Base-by-base conservation (phyloP, 345 rosid species). In the Excoecaria cochinchinensis region DNA sequence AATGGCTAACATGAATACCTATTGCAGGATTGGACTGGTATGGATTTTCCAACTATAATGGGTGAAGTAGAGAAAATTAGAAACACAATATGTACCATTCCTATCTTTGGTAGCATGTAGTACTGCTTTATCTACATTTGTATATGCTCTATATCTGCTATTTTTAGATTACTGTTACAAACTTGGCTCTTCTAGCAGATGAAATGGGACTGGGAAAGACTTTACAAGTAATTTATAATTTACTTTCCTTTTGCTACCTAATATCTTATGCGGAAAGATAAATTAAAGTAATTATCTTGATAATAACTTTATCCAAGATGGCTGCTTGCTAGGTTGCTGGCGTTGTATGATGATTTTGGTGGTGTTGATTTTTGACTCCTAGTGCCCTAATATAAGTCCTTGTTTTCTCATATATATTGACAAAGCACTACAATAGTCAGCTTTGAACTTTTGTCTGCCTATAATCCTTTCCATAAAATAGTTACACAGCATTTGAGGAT, bases 181-280 rank as follows among this genome's bases (percentile, higher is more conserved):
- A n/a, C n/a, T n/a, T n/a, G n/a, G 92, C 72, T 17, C 91, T 95
- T 59, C 81, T 95, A 80, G 97, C 97, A 15, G 99, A 95, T 77
- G 99, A 95, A 87, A 95, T 95, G 99, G 99, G 99, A 71, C 87
- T 92, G 36, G 99, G 99, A 84, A 95, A 95, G 89, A 95, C 99
- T 71, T 76, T 95, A 79, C 99, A 95, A 91, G 99, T 80, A 78
- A 76, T 78, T 19, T 55, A 53, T 17, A 0, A 19, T 53, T 53
- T 66, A 72, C 24, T 70, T 65, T 62, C 22, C 36, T 19, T 38
- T 76, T 75, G 19, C 48, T 47, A 67, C 62, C 40, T 51, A 36
- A 55, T 65, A 53, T 16, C 16, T 36, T 39, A 42, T 74, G 38
- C 39, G 15, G 31, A 17, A 63, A 14, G 11, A 57, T 71, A 52